A percentile compares a stretch with the other conserved stretches of the same genome.
These are phyloP conservation scores for Silene noctiflora DNA, from an alignment of 179 eudicot genomes.

Conservation along the genomic window DNA sequence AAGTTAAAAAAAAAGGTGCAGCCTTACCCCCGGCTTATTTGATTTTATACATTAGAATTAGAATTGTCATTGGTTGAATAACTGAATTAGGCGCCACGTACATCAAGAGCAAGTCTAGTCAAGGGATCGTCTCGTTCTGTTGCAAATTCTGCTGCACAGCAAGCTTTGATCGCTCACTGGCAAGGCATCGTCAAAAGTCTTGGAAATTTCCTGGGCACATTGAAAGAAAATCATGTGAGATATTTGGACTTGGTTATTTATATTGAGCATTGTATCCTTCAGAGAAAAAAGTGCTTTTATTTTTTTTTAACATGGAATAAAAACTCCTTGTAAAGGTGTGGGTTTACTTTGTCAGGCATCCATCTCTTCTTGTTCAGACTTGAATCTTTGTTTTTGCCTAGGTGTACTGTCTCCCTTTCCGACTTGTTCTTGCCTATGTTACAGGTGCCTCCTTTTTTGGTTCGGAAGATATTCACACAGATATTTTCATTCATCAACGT, in stretches of 20 bases:
- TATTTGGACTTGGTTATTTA: neutral
- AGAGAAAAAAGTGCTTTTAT: neutral
- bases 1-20: no score
- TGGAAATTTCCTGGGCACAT: slow-evolving; percentile 64
- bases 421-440: slow-evolving; percentile 15
- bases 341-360: slow-evolving; percentile 4
- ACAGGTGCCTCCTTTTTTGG: slow-evolving; percentile 96
- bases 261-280: neutral
- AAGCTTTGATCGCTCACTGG: slow-evolving; percentile 94
- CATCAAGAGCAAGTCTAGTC: slow-evolving; percentile 94
- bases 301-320: neutral
- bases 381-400: neutral
- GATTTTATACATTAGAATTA: slow-evolving; percentile 7
- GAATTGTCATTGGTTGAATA: neutral
- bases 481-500: slow-evolving; percentile 98
- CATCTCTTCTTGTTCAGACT: neutral
- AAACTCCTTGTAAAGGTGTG: neutral
- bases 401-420: neutral
- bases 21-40: neutral
- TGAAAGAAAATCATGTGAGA: slow-evolving; percentile 80
- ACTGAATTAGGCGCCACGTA: slow-evolving; percentile 76
- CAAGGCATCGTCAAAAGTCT: slow-evolving; percentile 92
- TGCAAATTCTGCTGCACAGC: slow-evolving; percentile 83
- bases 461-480: slow-evolving; percentile 90
- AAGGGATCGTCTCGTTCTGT: slow-evolving; percentile 82